Percentiles rank a stretch among this genome's conserved stretches.
Evolutionary conservation across 2,329 filamentous ascomycete genomes (phyloP).

Genomic region (Sclerotinia glacialis): DNA sequence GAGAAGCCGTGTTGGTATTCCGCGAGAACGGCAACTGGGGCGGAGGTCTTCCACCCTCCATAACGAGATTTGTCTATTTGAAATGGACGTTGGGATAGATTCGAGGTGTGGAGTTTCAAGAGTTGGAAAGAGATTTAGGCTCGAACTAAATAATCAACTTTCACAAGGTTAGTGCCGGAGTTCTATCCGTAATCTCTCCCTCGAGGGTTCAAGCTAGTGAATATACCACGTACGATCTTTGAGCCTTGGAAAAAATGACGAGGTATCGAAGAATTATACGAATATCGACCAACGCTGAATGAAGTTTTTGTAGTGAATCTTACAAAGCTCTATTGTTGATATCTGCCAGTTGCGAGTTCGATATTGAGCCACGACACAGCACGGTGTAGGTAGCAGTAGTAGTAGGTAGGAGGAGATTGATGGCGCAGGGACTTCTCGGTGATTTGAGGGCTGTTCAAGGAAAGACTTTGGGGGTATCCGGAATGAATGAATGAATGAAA

Average conservation of each 20-base stretch:
- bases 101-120: not conserved
- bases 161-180: not conserved
- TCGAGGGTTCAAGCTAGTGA: not conserved
- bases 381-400: not conserved
- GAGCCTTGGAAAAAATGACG: not conserved
- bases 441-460: not conserved
- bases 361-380: constrained; percentile 4
- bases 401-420: not conserved
- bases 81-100: not conserved
- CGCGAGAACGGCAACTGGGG: constrained; percentile 37
- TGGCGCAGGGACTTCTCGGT: constrained; percentile 17
- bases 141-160: not conserved
- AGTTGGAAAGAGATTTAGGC: not conserved
- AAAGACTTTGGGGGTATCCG: not conserved
- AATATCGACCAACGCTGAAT: not conserved
- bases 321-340: not conserved
- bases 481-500: not conserved
- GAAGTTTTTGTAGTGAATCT: constrained; percentile 2
- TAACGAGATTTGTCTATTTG: constrained; percentile 25
- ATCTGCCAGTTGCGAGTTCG: not conserved
- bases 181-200: not conserved
- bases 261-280: not conserved
- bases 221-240: not conserved
- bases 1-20: constrained; percentile 38
- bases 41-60: constrained; percentile 39